Evolutionary conservation across 1,284 basidiomycete genomes (phyloP).

Genomic region (Phellopilus nigrolimitatus): DNA sequence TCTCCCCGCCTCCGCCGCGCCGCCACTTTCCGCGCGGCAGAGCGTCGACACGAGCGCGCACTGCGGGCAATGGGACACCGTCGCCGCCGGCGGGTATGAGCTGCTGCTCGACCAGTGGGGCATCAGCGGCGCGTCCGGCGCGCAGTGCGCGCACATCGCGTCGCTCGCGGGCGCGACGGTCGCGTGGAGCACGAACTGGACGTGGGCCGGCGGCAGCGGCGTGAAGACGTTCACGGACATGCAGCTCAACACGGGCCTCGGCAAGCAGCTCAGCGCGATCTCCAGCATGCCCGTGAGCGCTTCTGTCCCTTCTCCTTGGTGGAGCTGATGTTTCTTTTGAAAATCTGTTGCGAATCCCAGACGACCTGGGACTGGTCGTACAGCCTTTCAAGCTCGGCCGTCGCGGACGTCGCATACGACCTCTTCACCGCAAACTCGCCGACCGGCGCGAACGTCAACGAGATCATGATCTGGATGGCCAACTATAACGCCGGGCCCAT

Average conservation of each 20-base stretch:
- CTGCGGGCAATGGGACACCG: constrained; percentile 50
- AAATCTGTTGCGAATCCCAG: constrained; percentile 26
- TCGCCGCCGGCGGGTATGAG: constrained; percentile 42
- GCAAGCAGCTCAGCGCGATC: constrained; percentile 50
- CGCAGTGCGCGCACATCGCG: constrained; percentile 49
- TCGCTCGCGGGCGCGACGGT: constrained; percentile 42
- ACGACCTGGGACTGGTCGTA: constrained; percentile 42
- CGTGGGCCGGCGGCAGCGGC: constrained; percentile 46
- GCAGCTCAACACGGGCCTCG: constrained; percentile 46
- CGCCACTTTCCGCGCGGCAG: background rate
- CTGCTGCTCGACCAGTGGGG: constrained; percentile 54
- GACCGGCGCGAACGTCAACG: constrained; percentile 48
- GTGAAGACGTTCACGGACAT: constrained; percentile 63
- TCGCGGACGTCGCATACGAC: constrained; percentile 58
- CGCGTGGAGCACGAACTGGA: constrained; percentile 51
- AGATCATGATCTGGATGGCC: constrained; percentile 67
- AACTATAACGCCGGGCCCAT: constrained; percentile 57
- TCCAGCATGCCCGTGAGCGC: constrained; percentile 47
- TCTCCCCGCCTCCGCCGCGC: background rate
- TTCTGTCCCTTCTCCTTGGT: constrained; percentile 11
- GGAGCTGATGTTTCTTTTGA: background rate
- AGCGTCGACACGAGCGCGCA: constrained; percentile 30
- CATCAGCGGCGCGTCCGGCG: constrained; percentile 39
- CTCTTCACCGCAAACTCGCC: constrained; percentile 52
- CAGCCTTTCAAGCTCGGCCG: constrained; percentile 28